phyloP scores from a whole-genome alignment of 2,329 filamentous ascomycete genomes.

The Aspergillus glaucus region DNA sequence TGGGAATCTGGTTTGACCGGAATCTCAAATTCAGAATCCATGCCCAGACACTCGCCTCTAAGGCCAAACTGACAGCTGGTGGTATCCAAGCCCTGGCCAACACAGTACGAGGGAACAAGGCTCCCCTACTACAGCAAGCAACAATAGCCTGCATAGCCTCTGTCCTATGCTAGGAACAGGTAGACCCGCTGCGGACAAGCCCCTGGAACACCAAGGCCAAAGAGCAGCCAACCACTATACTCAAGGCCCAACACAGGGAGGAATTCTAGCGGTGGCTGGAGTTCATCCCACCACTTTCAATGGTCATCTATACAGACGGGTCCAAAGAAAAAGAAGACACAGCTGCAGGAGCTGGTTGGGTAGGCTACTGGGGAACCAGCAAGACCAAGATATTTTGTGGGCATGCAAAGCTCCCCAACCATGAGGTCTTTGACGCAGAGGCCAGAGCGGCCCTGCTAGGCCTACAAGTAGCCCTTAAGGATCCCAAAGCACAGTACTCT shows the following conservation, averaged over 20 bases:
- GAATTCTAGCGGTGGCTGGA: not conserved
- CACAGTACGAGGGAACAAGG: too few relatives aligned
- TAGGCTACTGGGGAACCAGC: not conserved
- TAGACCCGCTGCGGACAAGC: not conserved
- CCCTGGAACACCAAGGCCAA: not conserved
- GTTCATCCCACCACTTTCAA: not conserved
- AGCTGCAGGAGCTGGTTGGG: not conserved
- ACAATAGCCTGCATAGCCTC: too few relatives aligned
- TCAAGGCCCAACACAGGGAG: not conserved
- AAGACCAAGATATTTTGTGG: not conserved
- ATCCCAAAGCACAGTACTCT: not conserved
- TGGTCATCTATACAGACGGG: not conserved
- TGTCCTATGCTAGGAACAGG: not conserved
- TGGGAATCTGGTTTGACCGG: too few relatives aligned
- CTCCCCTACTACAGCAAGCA: too few relatives aligned
- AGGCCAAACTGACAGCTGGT: too few relatives aligned
- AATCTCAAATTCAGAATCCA: too few relatives aligned
- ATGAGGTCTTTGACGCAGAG: too few relatives aligned
- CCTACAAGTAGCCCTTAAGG: too few relatives aligned
- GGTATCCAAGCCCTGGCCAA: too few relatives aligned
- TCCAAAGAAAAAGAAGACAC: not conserved
- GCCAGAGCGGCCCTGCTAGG: too few relatives aligned
- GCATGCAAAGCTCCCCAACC: not conserved
- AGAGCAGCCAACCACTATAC: not conserved
- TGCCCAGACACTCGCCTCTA: too few relatives aligned